A percentile compares a stretch with the other conserved stretches of the same genome.
phyloP scores from a whole-genome alignment of 176 grass and related monocot genomes.

The sorghum (Sorghum bicolor) region DNA sequence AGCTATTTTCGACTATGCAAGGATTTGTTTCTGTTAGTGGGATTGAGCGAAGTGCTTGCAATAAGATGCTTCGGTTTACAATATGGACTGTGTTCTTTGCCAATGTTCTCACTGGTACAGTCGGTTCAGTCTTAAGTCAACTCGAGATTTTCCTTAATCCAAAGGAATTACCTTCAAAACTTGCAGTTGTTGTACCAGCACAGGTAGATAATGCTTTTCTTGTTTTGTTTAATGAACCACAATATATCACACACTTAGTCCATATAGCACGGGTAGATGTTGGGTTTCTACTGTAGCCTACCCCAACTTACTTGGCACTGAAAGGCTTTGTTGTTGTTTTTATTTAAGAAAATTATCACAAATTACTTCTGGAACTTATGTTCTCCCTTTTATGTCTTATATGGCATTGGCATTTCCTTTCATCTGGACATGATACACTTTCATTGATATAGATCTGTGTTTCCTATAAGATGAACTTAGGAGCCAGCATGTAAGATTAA shows the following conservation, averaged over 20 bases:
- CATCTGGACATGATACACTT: background rate
- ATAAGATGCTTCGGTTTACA: conserved; percentile 92
- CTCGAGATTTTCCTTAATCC: conserved; percentile 61
- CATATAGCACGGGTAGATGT: too few species aligned
- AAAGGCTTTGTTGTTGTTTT: too few species aligned
- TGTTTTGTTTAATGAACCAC: conserved; percentile 2
- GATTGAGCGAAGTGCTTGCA: conserved; percentile 93
- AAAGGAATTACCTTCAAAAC: conserved; percentile 69
- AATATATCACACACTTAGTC: background rate
- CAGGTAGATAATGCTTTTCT: conserved; percentile 42
- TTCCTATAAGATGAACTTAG: background rate
- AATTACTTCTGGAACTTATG: background rate
- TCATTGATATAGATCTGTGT: background rate
- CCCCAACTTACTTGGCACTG: too few species aligned
- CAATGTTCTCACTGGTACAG: conserved; percentile 80
- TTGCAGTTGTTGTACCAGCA: conserved; percentile 83
- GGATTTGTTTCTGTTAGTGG: conserved; percentile 72
- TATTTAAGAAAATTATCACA: background rate
- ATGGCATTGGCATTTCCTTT: background rate
- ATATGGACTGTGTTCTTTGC: conserved; percentile 94
- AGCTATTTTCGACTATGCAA: conserved; percentile 91
- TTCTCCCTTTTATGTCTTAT: conserved; percentile 18
- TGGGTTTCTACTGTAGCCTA: too few species aligned
- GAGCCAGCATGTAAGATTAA: background rate
- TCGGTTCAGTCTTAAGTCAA: conserved; percentile 52